A percentile compares a stretch with the other conserved stretches of the same genome.
phyloP scores from a whole-genome alignment of 2,329 filamentous ascomycete genomes.

The Coleophoma eucalyptorum region DNA sequence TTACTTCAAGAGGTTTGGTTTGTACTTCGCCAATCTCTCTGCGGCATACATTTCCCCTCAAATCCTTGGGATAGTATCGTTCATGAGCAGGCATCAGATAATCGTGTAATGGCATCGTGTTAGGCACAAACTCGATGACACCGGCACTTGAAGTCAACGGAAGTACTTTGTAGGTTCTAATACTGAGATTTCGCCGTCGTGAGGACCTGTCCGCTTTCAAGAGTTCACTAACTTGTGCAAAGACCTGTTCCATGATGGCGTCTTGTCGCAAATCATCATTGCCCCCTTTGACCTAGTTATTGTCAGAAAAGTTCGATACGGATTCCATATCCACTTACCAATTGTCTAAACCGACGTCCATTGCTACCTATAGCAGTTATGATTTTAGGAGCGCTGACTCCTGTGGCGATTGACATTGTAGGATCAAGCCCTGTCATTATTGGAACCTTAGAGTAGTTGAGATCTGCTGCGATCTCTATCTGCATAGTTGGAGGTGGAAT shows the following conservation, averaged over 20 bases:
- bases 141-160: constrained; percentile 82
- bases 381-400: constrained; percentile 91
- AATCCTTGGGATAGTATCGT: constrained; percentile 79
- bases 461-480: constrained; percentile 68
- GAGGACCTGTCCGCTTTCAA: constrained; percentile 83
- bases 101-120: constrained; percentile 89
- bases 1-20: constrained; percentile 62
- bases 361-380: constrained; percentile 77
- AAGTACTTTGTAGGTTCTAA: constrained; percentile 95
- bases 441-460: constrained; percentile 74
- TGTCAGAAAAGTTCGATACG: constrained; percentile 14
- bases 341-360: constrained; percentile 78
- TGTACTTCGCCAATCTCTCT: constrained; percentile 76
- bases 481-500: constrained; percentile 90
- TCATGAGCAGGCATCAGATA: constrained; percentile 90
- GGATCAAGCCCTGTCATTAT: constrained; percentile 69
- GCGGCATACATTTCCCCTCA: constrained; percentile 71
- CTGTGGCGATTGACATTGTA: constrained; percentile 80
- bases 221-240: constrained; percentile 89
- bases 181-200: constrained; percentile 81
- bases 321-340: constrained; percentile 46
- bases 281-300: constrained; percentile 74
- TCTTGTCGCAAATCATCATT: constrained; percentile 96
- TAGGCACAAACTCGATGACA: constrained; percentile 93
- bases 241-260: constrained; percentile 99